Percentiles rank a stretch among this genome's conserved stretches.
phyloP scores from a whole-genome alignment of 768 basidiomycete species.

The Brasilioporus rufonigricans region DNA sequence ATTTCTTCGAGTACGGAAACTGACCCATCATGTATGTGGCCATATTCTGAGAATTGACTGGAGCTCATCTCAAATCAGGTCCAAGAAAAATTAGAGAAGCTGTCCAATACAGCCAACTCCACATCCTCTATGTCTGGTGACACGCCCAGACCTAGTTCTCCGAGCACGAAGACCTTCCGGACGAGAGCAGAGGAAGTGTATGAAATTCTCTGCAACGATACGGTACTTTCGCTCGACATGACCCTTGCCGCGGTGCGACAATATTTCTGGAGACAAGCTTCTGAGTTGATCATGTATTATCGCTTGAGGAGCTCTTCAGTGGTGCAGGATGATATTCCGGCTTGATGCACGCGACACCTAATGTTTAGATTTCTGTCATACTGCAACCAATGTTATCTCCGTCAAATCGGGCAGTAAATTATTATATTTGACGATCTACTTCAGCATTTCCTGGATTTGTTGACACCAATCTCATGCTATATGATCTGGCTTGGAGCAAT shows the following conservation, averaged over 20 bases:
- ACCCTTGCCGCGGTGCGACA: slow-evolving; percentile 89
- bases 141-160: slow-evolving; percentile 36
- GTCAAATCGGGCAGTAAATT: slow-evolving; percentile 13
- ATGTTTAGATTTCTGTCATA: not conserved
- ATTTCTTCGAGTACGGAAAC: slow-evolving; percentile 81
- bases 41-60: not conserved
- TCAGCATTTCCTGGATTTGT: not conserved
- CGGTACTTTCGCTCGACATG: slow-evolving; percentile 81
- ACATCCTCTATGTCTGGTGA: slow-evolving; percentile 33
- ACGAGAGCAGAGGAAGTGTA: slow-evolving; percentile 63
- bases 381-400: not conserved
- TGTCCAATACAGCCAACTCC: slow-evolving; percentile 37
- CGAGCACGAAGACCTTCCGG: slow-evolving; percentile 19
- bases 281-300: slow-evolving; percentile 77
- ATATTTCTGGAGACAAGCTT: slow-evolving; percentile 78
- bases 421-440: slow-evolving; percentile 19
- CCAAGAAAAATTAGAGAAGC: slow-evolving; percentile 75
- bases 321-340: not conserved
- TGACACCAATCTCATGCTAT: not conserved
- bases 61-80: slow-evolving; percentile 46
- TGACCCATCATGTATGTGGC: slow-evolving; percentile 69
- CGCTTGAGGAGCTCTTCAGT: slow-evolving; percentile 40
- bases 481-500: not conserved
- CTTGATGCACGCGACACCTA: not conserved
- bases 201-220: slow-evolving; percentile 87